Evolutionary conservation across 495 filamentous ascomycete genomes (phyloP).

Genomic region (Aspergillus saccharolyticus): DNA sequence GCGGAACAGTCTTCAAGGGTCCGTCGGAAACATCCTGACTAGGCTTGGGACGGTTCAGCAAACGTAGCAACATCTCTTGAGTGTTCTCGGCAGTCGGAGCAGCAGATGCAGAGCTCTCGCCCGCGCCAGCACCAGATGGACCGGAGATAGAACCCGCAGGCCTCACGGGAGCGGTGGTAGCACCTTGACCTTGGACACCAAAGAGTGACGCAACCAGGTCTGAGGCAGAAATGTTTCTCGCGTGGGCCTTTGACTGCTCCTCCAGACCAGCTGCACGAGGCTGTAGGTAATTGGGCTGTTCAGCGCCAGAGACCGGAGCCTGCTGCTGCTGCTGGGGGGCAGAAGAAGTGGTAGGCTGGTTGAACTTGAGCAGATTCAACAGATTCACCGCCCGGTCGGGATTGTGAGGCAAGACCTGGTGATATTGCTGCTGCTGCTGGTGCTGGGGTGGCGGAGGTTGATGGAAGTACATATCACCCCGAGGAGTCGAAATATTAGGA

Average conservation of each 20-base stretch:
- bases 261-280: constrained; percentile 32
- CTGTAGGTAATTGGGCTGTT: constrained; percentile 36
- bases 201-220: constrained; percentile 61
- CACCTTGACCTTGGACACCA: constrained; percentile 29
- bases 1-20: constrained; percentile 8
- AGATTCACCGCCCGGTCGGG: constrained; percentile 64
- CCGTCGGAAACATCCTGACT: constrained; percentile 19
- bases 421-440: constrained; percentile 21
- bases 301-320: constrained; percentile 19
- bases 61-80: constrained; percentile 60
- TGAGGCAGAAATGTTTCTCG: constrained; percentile 54
- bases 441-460: constrained; percentile 18
- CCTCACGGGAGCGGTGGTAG: constrained; percentile 19
- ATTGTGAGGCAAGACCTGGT: constrained; percentile 35
- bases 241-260: constrained; percentile 38
- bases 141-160: constrained; percentile 14
- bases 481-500: constrained; percentile 42
- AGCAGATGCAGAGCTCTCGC: constrained; percentile 19
- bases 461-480: constrained; percentile 27
- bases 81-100: constrained; percentile 43
- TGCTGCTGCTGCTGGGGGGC: constrained; percentile 37
- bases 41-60: constrained; percentile 57
- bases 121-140: constrained; percentile 27
- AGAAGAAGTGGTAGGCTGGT: constrained; percentile 40
- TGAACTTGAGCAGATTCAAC: constrained; percentile 85